Conservation (phyloP, 257 asterid species). For the Rubia yunnanensis region DNA sequence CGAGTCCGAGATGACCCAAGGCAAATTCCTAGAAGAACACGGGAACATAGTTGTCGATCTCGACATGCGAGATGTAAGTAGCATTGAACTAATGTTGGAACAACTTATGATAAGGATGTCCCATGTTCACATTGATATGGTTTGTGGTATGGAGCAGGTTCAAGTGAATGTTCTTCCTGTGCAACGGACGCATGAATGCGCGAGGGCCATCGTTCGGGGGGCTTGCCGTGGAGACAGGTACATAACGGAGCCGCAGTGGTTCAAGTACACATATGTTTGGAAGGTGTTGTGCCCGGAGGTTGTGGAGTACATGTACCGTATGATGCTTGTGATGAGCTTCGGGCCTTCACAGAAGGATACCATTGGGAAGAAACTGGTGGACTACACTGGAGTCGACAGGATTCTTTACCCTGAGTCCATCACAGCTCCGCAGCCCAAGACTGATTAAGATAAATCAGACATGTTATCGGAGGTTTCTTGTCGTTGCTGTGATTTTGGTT, state of each 20-base stretch:
- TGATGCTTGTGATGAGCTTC: slow-evolving; percentile 10
- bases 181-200: slow-evolving; percentile 15
- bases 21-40: slow-evolving; percentile 40
- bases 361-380: slow-evolving; percentile 23
- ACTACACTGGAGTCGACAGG: slow-evolving; percentile 17
- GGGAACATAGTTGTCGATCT: slow-evolving; percentile 42
- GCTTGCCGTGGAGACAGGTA: slow-evolving; percentile 29
- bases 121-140: too few relatives aligned
- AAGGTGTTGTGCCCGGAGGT: slow-evolving; percentile 25
- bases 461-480: background rate
- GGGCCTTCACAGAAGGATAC: slow-evolving; percentile 13
- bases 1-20: slow-evolving; percentile 68
- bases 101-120: too few relatives aligned
- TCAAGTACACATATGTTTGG: slow-evolving; percentile 24
- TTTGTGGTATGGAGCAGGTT: slow-evolving; percentile 10
- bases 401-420: slow-evolving; percentile 22
- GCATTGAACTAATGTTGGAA: background rate
- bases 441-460: background rate
- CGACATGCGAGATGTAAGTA: slow-evolving; percentile 54
- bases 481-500: background rate
- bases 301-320: slow-evolving; percentile 16
- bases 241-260: slow-evolving; percentile 32
- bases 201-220: slow-evolving; percentile 20
- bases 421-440: slow-evolving; percentile 12
- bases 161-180: slow-evolving; percentile 19